phyloP scores from a whole-genome alignment of 148 eudicot genomes.

The Selenicereus undatus region DNA sequence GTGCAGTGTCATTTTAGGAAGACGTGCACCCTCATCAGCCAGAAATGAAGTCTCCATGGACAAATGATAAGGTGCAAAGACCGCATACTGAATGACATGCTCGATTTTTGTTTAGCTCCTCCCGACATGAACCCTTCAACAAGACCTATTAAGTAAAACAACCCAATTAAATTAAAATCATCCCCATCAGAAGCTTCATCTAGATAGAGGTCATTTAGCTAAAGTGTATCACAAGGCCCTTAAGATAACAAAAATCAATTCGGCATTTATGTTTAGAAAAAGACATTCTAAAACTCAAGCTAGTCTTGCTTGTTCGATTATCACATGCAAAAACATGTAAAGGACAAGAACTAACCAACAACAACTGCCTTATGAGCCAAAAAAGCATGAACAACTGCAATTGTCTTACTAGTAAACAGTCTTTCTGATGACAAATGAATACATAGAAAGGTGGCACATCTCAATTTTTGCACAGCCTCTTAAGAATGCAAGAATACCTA shows the following conservation, averaged over 20 bases:
- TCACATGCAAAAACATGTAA: neutral
- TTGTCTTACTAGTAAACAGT: too few species aligned
- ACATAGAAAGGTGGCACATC: too few species aligned
- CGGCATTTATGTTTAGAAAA: neutral
- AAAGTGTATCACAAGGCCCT: neutral
- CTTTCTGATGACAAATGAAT: too few species aligned
- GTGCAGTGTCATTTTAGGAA: slow-evolving; percentile 54
- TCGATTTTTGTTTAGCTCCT: slow-evolving; percentile 86
- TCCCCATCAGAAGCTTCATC: too few species aligned
- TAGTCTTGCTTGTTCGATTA: neutral
- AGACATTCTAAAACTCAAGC: neutral
- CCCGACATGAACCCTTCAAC: slow-evolving; percentile 75
- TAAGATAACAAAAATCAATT: neutral
- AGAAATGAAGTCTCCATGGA: slow-evolving; percentile 93
- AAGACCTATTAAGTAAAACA: slow-evolving; percentile 45
- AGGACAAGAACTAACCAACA: neutral
- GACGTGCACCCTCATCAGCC: slow-evolving; percentile 96
- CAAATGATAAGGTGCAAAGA: slow-evolving; percentile 95
- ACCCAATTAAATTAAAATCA: too few species aligned
- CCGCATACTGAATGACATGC: slow-evolving; percentile 76
- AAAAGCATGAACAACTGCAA: too few species aligned
- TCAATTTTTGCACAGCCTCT: too few species aligned
- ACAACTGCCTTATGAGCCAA: neutral
- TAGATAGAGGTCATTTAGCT: neutral
- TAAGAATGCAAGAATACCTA: too few species aligned